Conservation (phyloP, 202 grass and related monocot genomes). For the Setaria italica region DNA sequence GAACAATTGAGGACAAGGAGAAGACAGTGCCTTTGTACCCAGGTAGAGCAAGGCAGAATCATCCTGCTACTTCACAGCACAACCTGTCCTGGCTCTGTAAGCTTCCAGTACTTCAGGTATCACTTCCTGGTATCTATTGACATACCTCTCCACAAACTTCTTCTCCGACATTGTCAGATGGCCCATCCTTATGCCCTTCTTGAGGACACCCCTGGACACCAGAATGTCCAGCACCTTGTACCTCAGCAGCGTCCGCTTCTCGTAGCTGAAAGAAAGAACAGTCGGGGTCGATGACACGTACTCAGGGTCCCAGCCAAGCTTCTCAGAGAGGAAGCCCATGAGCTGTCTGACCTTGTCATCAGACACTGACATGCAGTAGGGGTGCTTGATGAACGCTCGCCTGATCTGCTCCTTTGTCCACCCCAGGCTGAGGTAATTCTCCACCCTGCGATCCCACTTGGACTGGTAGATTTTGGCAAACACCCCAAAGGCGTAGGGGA, state of each 20-base stretch:
- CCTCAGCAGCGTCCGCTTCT: conserved; percentile 61
- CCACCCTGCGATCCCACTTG: conserved; percentile 40
- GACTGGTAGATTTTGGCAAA: conserved; percentile 26
- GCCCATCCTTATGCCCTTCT: background rate
- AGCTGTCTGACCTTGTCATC: conserved; percentile 44
- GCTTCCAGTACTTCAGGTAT: conserved; percentile 53
- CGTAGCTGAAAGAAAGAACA: conserved; percentile 53
- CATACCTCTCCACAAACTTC: conserved; percentile 45
- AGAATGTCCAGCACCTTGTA: conserved; percentile 43
- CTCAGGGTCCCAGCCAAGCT: conserved; percentile 47
- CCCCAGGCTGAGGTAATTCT: conserved; percentile 55
- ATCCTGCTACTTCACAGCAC: conserved; percentile 16
- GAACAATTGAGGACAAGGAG: conserved; percentile 15
- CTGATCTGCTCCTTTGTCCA: conserved; percentile 59
- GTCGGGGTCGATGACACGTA: conserved; percentile 4
- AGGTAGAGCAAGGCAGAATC: conserved; percentile 15
- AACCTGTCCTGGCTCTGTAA: conserved; percentile 32
- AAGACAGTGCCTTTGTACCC: conserved; percentile 39
- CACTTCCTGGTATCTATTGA: conserved; percentile 30
- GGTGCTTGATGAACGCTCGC: conserved; percentile 50
- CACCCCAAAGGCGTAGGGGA: conserved; percentile 51
- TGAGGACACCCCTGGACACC: conserved; percentile 35
- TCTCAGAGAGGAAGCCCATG: conserved; percentile 36
- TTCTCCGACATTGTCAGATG: conserved; percentile 44
- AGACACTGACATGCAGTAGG: conserved; percentile 57